phyloP scores from a whole-genome alignment of 1,139 yeast species.

The Pichia terricola region DNA sequence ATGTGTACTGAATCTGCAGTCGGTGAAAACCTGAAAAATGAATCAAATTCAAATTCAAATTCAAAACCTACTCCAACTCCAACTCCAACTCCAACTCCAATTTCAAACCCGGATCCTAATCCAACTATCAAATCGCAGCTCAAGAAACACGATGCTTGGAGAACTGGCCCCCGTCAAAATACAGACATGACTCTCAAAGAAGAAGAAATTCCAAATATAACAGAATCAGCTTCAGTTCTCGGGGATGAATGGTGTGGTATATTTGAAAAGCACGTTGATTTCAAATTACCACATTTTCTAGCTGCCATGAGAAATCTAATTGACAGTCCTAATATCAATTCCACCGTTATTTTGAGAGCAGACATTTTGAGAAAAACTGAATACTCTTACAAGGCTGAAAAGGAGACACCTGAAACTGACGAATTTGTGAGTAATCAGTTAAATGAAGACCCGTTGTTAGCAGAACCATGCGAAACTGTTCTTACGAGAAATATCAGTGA shows the following conservation, averaged over 20 bases:
- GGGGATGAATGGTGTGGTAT: conserved; percentile 65
- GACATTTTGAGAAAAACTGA: conserved; percentile 59
- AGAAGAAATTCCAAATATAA: conserved; percentile 27
- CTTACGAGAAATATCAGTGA: conserved; percentile 48
- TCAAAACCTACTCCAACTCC: no score
- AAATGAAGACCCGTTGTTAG: conserved; percentile 19
- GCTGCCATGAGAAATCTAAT: conserved; percentile 75
- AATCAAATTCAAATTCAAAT: no score
- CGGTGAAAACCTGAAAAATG: no score
- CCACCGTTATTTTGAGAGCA: conserved; percentile 83
- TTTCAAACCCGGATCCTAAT: neutral
- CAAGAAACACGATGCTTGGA: conserved; percentile 14
- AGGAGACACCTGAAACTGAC: conserved; percentile 15
- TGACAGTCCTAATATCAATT: conserved; percentile 81
- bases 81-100: no score
- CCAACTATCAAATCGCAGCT: conserved; percentile 5
- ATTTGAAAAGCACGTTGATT: conserved; percentile 36
- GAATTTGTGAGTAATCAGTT: conserved; percentile 23
- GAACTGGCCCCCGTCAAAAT: conserved; percentile 18
- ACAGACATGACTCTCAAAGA: conserved; percentile 18
- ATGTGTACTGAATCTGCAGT: no score
- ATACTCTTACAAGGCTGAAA: conserved; percentile 21
- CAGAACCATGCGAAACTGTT: conserved; percentile 27
- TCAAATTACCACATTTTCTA: conserved; percentile 48
- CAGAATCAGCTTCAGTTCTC: conserved; percentile 34